phyloP scores from a whole-genome alignment of 2,329 filamentous ascomycete species.

The Trichoderma brevicompactum region DNA sequence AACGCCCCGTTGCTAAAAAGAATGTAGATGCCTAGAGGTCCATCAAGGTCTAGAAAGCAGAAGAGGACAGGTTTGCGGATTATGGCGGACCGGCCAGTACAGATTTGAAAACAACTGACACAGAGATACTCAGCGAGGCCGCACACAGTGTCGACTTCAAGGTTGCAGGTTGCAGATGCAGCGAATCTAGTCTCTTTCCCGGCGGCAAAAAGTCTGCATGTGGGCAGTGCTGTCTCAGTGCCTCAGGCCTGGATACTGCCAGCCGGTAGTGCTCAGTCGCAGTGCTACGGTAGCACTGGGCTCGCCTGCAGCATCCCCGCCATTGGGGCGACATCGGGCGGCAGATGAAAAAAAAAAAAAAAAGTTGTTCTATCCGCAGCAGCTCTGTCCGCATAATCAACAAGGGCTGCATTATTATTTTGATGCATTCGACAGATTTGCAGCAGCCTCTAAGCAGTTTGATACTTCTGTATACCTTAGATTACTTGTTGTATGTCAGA shows the following conservation, averaged over 20 bases:
- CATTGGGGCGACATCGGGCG: slow-evolving; percentile 12
- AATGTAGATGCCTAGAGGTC: slow-evolving; percentile 22
- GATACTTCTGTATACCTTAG: too few species aligned
- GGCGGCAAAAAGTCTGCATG: too few species aligned
- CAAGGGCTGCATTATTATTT: too few species aligned
- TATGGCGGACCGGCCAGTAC: background rate
- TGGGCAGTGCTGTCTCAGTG: too few species aligned
- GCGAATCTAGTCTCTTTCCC: background rate
- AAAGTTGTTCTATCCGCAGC: too few species aligned
- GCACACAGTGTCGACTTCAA: too few species aligned
- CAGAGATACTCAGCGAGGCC: background rate
- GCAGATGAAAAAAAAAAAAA: slow-evolving; percentile 10
- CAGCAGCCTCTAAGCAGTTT: too few species aligned
- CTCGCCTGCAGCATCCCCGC: background rate
- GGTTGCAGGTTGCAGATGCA: background rate
- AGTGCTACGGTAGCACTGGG: slow-evolving; percentile 1
- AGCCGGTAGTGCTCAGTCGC: too few species aligned
- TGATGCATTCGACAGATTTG: background rate
- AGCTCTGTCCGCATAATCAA: too few species aligned
- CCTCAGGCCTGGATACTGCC: too few species aligned
- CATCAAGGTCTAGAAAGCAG: slow-evolving; percentile 17
- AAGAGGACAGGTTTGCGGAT: background rate
- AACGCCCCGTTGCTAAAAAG: background rate
- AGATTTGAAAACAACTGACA: background rate
- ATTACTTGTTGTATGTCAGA: too few species aligned